Percentiles rank a stretch among this genome's conserved stretches.
Conservation (phyloP, 352 stramenopile genomes). For the Pythium dissimile region DNA sequence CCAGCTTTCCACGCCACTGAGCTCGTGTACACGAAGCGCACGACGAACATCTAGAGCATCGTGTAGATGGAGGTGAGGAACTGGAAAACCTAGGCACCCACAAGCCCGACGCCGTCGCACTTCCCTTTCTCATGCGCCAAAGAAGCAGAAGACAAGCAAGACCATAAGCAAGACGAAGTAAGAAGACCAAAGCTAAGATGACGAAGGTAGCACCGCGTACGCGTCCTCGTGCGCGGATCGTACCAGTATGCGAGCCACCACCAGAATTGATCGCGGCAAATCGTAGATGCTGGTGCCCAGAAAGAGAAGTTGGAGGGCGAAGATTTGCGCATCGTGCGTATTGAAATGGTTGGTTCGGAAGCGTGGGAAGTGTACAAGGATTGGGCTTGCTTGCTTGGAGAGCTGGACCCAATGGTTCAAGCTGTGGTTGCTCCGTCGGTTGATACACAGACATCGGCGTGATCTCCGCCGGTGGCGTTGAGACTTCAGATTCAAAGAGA, state of each 20-base stretch:
- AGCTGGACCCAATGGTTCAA: slow-evolving; percentile 6
- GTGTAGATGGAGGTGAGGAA: slow-evolving; percentile 10
- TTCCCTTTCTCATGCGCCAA: too few species aligned
- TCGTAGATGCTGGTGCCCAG: slow-evolving; percentile 14
- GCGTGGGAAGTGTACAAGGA: slow-evolving; percentile 11
- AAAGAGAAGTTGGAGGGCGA: slow-evolving; percentile 18
- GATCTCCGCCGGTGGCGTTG: slow-evolving; percentile 7
- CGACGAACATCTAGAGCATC: slow-evolving; percentile 12
- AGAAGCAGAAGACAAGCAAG: slow-evolving; percentile 8
- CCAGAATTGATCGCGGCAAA: slow-evolving; percentile 17
- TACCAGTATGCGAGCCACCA: slow-evolving; percentile 9
- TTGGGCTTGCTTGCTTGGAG: slow-evolving; percentile 7
- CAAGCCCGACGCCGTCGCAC: slow-evolving; percentile 11
- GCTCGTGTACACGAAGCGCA: slow-evolving; percentile 13
- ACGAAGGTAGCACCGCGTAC: too few species aligned
- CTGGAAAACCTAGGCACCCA: slow-evolving; percentile 11
- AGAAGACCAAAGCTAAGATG: too few species aligned
- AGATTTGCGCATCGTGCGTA: slow-evolving; percentile 15
- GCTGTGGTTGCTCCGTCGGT: slow-evolving; percentile 13
- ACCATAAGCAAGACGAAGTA: too few species aligned
- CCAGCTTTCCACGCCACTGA: slow-evolving; percentile 1
- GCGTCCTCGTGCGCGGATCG: too few species aligned
- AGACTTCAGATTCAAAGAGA: slow-evolving; percentile 8
- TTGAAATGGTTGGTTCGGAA: slow-evolving; percentile 8
- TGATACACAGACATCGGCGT: neutral